Conservation (phyloP, 768 basidiomycete genomes). For the Phanerochaete sordida region DNA sequence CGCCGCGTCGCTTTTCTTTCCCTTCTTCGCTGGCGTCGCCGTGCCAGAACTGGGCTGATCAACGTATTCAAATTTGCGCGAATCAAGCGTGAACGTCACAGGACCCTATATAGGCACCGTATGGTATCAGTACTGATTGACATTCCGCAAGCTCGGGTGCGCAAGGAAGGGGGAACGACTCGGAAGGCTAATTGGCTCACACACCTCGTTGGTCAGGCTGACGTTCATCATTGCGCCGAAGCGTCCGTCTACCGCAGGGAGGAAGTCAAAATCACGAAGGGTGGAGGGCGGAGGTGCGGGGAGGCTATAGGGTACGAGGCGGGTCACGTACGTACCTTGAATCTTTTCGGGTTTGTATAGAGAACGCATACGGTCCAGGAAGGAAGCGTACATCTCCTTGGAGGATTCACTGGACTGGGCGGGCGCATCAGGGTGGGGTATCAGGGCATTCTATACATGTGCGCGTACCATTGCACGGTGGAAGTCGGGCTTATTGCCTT, state of each 20-base stretch:
- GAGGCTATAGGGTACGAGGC: conserved; percentile 11
- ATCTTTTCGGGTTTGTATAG: conserved; percentile 74
- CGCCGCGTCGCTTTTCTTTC: not conserved
- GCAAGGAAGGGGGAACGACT: conserved; percentile 4
- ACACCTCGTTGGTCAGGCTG: conserved; percentile 80
- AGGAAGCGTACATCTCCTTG: conserved; percentile 63
- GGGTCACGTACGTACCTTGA: conserved; percentile 50
- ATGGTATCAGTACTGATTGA: conserved; percentile 11
- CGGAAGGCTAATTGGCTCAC: conserved; percentile 14
- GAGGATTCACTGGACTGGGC: conserved; percentile 64
- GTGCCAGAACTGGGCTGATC: conserved; percentile 14
- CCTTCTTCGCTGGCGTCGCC: not conserved
- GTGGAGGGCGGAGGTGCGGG: not conserved
- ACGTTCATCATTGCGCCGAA: conserved; percentile 99
- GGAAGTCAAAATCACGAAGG: conserved; percentile 10
- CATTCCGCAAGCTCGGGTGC: conserved; percentile 7
- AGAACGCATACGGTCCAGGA: conserved; percentile 63
- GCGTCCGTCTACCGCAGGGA: conserved; percentile 61
- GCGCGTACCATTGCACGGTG: conserved; percentile 83
- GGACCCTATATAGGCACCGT: conserved; percentile 59
- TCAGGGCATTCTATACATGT: not conserved
- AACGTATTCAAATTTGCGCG: conserved; percentile 72
- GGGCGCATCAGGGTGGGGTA: conserved; percentile 2
- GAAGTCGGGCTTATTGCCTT: conserved; percentile 91
- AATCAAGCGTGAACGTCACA: conserved; percentile 81